Conservation (phyloP, 148 eudicot genomes). For the Pouteria glomerata region DNA sequence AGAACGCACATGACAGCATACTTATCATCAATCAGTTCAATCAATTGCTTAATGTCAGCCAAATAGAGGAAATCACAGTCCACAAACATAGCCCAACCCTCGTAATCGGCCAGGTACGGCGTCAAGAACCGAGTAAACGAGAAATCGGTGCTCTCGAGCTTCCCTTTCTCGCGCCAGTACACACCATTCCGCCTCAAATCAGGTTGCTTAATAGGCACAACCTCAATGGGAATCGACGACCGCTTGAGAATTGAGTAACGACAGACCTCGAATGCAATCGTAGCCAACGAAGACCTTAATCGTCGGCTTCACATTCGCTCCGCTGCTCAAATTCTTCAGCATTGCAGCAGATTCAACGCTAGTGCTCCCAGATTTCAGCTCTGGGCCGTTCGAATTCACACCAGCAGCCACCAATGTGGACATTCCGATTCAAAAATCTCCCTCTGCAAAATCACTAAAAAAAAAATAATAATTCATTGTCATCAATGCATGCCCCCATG, state of each 20-base stretch:
- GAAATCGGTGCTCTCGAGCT: constrained; percentile 90
- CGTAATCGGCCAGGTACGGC: constrained; percentile 58
- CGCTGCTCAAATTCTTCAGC: constrained; percentile 12
- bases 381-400: background rate
- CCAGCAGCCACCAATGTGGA: background rate
- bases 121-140: constrained; percentile 81
- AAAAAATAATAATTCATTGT: too few relatives aligned
- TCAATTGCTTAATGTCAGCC: constrained; percentile 57
- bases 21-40: constrained; percentile 64
- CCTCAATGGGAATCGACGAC: constrained; percentile 70
- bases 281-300: constrained; percentile 87
- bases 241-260: constrained; percentile 59
- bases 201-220: constrained; percentile 66
- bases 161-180: constrained; percentile 77
- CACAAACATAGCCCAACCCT: constrained; percentile 96
- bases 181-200: constrained; percentile 50
- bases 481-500: too few relatives aligned
- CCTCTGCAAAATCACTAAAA: background rate
- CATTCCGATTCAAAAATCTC: background rate
- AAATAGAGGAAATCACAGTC: constrained; percentile 90
- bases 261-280: constrained; percentile 88
- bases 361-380: constrained; percentile 10
- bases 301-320: constrained; percentile 17
- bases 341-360: background rate
- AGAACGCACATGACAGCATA: constrained; percentile 93